Evolutionary conservation across 805 yeast genomes (phyloP).

Genomic region (Nakazawaea peltata): DNA sequence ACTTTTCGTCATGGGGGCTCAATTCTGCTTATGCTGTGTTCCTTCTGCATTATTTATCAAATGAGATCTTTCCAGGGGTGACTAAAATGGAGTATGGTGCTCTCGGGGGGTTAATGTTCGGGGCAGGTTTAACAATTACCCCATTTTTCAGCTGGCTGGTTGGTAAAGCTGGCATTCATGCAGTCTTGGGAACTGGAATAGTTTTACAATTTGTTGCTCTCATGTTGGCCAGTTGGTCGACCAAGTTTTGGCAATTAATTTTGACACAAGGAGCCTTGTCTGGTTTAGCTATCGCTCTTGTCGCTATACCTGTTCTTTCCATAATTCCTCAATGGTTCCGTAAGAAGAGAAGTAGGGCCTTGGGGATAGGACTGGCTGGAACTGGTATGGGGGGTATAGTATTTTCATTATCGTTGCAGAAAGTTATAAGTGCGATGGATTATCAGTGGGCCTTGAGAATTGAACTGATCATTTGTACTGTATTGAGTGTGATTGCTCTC

Average conservation of each 20-base stretch:
- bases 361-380: constrained; percentile 40
- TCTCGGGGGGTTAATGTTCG: constrained; percentile 62
- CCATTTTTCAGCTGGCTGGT: constrained; percentile 39
- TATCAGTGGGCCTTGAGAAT: constrained; percentile 44
- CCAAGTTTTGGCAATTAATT: constrained; percentile 55
- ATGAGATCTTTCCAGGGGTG: constrained; percentile 45
- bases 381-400: constrained; percentile 46
- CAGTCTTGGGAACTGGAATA: constrained; percentile 38
- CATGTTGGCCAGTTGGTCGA: constrained; percentile 53
- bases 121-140: constrained; percentile 39
- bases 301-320: constrained; percentile 51
- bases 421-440: constrained; percentile 26
- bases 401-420: constrained; percentile 40
- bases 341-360: constrained; percentile 49
- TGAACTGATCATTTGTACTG: constrained; percentile 32
- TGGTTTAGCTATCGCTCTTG: constrained; percentile 49
- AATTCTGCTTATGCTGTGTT: constrained; percentile 62
- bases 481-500: constrained; percentile 25
- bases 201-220: constrained; percentile 44
- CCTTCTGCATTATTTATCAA: constrained; percentile 45
- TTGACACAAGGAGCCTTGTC: constrained; percentile 61
- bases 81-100: constrained; percentile 52
- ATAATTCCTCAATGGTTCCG: constrained; percentile 66
- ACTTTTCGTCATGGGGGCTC: constrained; percentile 67
- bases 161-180: constrained; percentile 34